phyloP scores from a whole-genome alignment of 164 flowering plant species.

The Magnolia sinica region DNA sequence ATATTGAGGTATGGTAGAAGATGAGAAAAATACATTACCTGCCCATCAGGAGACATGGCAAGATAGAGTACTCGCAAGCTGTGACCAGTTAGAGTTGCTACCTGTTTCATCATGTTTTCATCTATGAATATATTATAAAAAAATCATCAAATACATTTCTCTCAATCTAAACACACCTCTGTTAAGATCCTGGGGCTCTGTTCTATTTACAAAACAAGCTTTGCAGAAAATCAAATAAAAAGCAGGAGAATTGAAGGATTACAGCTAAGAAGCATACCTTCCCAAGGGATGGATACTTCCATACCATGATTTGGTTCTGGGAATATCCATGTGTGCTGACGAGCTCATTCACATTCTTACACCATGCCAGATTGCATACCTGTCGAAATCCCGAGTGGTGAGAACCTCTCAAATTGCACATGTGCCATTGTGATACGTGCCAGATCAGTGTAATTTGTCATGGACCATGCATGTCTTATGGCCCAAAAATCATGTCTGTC shows the following conservation, averaged over 20 bases:
- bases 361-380: constrained; percentile 98
- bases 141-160: background rate
- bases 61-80: constrained; percentile 88
- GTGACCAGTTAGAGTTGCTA: constrained; percentile 95
- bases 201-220: too few relatives aligned
- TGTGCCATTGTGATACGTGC: background rate
- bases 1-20: too few relatives aligned
- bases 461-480: background rate
- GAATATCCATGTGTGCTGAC: constrained; percentile 99
- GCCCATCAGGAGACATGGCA: constrained; percentile 96
- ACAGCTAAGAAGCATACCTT: constrained; percentile 48
- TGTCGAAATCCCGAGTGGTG: constrained; percentile 17
- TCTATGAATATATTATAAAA: background rate
- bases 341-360: constrained; percentile 92
- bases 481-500: background rate
- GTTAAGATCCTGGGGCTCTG: too few relatives aligned
- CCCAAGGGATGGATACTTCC: constrained; percentile 92
- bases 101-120: constrained; percentile 38
- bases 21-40: constrained; percentile 38
- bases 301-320: constrained; percentile 97
- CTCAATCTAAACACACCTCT: too few relatives aligned
- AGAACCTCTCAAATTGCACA: background rate
- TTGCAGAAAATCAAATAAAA: too few relatives aligned
- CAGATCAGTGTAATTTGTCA: background rate
- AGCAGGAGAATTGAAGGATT: too few relatives aligned